Base-by-base conservation (phyloP, 2,329 filamentous ascomycete genomes). In the Curvularia lunata region DNA sequence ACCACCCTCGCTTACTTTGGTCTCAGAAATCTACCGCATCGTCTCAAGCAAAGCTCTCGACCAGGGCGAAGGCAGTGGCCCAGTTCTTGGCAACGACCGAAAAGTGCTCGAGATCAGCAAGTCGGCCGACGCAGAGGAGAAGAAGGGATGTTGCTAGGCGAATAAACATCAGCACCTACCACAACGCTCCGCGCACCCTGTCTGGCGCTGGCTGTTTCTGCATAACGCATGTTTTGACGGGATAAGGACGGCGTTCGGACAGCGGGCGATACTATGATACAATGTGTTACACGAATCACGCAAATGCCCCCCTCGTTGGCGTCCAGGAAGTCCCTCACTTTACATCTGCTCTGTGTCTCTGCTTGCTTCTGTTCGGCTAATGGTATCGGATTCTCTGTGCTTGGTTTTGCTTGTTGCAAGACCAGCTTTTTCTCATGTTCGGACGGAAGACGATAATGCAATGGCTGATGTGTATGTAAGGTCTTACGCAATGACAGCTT, bases 21-120 rank as follows among this genome's bases (percentile, higher is more conserved):
- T 4, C 57, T 48, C 77, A 97, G 95, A 99, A 85, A 99, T 99
- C 83, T 99, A 98, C 86, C 91, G 93, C 75, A 99, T 99, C 73
- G 95, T 99, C 66, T 98, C 94, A 56, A 95, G 91, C 86, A 98
- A 98, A 85, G 92, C 92, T 41, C 88, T 98, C 72, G 94, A 97
- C 77, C 91, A 90, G 75, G 92, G 91, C 75, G 93, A 97, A 71
- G 86, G 87, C 62, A 85, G 89, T 64, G 90, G 91, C 77, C 89
- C 90, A 74, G 89, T 90, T 66, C 90, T 95, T 72, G 88, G 88
- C 67, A 87, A 72, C 63, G 73, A 90, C 67, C 90, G 91, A 71
- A 92, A 91, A 77, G 81, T 84, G 48, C 91, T 98, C 74, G 89
- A 92, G 65, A 89, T 97, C 73, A 94, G 87, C 85, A 92, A 94